Conservation (phyloP, 1,284 basidiomycete species). For the Boletus mariae region DNA sequence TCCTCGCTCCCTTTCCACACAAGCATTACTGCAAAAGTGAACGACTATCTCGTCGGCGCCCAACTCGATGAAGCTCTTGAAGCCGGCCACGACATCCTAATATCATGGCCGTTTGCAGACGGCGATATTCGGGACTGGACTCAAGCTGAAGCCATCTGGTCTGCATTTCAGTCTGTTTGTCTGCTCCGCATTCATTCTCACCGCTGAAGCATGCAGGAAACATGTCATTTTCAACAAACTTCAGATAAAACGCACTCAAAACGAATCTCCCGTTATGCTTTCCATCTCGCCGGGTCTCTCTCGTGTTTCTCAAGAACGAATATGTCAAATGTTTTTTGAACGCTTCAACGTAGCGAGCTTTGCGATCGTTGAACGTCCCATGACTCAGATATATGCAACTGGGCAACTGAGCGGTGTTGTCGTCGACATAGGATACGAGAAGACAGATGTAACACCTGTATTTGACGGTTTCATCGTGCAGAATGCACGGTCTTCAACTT, state of each 20-base stretch:
- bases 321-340: constrained; percentile 91
- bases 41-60: constrained; percentile 83
- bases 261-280: constrained; percentile 83
- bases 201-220: constrained; percentile 56
- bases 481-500: constrained; percentile 54
- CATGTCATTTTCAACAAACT: constrained; percentile 78
- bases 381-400: constrained; percentile 83
- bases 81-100: constrained; percentile 64
- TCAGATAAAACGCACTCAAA: constrained; percentile 76
- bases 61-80: constrained; percentile 77
- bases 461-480: constrained; percentile 74
- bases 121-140: constrained; percentile 78
- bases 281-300: constrained; percentile 70
- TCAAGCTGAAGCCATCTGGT: constrained; percentile 93
- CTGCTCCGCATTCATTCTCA: constrained; percentile 3
- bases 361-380: constrained; percentile 79
- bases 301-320: constrained; percentile 68
- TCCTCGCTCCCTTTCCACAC: constrained; percentile 44
- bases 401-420: constrained; percentile 77
- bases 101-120: constrained; percentile 84
- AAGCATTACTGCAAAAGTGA: constrained; percentile 47
- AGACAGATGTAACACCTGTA: constrained; percentile 77
- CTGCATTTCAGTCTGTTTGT: constrained; percentile 16
- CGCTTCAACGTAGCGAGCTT: constrained; percentile 91
- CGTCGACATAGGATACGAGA: constrained; percentile 79